A percentile compares a stretch with the other conserved stretches of the same genome.
phyloP scores from a whole-genome alignment of 2,329 filamentous ascomycete genomes.

The Trichoderma simmonsii region DNA sequence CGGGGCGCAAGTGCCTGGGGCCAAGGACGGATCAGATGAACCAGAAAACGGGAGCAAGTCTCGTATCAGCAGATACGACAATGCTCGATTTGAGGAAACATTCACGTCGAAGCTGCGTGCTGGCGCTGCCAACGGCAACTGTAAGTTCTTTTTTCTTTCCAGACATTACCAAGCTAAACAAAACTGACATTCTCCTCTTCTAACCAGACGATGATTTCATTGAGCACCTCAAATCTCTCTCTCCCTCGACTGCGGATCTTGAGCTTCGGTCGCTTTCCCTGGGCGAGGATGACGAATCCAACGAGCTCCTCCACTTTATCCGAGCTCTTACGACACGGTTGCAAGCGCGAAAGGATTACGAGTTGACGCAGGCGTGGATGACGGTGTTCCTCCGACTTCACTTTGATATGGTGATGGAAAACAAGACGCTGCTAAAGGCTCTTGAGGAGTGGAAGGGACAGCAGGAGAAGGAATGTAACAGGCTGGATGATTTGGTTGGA shows the following conservation, averaged over 20 bases:
- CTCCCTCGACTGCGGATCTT: constrained; percentile 82
- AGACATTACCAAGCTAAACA: constrained; percentile 15
- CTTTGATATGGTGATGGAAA: constrained; percentile 54
- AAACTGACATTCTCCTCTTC: constrained; percentile 23
- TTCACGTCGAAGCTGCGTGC: constrained; percentile 57
- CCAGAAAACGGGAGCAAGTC: constrained; percentile 51
- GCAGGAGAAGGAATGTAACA: constrained; percentile 67
- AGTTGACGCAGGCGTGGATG: constrained; percentile 97
- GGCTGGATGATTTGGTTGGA: constrained; percentile 74
- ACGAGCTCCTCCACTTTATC: constrained; percentile 79
- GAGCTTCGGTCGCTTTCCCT: constrained; percentile 77
- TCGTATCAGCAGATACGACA: constrained; percentile 66
- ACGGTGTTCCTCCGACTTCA: constrained; percentile 85
- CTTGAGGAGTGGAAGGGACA: constrained; percentile 68
- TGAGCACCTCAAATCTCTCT: constrained; percentile 72
- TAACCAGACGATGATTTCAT: constrained; percentile 63
- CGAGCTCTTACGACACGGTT: constrained; percentile 72
- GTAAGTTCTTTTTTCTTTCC: constrained; percentile 43
- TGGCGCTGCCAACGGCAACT: constrained; percentile 56
- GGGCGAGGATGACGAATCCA: constrained; percentile 46
- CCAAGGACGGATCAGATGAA: constrained; percentile 31
- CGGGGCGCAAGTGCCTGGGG: constrained; percentile 39
- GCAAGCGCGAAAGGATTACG: constrained; percentile 73
- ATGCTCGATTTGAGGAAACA: constrained; percentile 52
- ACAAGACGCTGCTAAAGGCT: constrained; percentile 51